Base-by-base conservation (phyloP, 805 yeast species). In the Barnettozyma pratensis region DNA sequence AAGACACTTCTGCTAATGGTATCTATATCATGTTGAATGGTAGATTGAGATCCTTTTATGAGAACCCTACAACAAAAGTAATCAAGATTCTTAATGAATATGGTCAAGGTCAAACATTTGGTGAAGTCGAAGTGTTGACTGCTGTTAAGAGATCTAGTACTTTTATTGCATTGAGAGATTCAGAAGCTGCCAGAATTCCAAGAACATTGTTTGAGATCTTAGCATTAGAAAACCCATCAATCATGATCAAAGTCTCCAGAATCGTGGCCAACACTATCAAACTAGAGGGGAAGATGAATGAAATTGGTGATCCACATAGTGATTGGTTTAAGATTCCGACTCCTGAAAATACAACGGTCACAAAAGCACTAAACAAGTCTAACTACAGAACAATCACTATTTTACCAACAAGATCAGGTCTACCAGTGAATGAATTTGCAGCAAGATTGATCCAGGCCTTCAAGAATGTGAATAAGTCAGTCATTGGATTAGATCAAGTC, bases 51-150 rank as follows among this genome's bases (percentile, higher is more conserved):
- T 85, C 90, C 5, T 71, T 54, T 29, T 51, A 43, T 29, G 60
- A 52, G 44, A 48, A 44, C 41, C 62, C 45, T 60, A 61, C 34
- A 47, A 65, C 47, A 37, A 56, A n/a, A 55, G 61, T 47, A 45
- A 48, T 60, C 12, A 55, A 51, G 9, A 69, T 81, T 1, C 56
- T 83, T 12, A 87, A 85, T 2, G 99, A 92, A 62, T 83, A 81
- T 59, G 96, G 97, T 2, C 96, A 90, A 64, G 97, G 97, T 6
- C 95, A 89, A 57, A 86, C 96, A 38, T 77, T 94, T 51, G 99
- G 98, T 4, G 98, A 92, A 66, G 85, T 94, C 7, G 99, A 92
- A 64, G 97, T 92, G 4, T 72, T 92, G 52, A 89, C 96, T 0
- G 89, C 89, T 10, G 76, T 85, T 9, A 75, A 81, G 48, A 76